Evolutionary conservation across 2,329 filamentous ascomycete species (phyloP), one percentile per base, ranked within the genome.

Genomic region (Mollisiaceae sp.): DNA sequence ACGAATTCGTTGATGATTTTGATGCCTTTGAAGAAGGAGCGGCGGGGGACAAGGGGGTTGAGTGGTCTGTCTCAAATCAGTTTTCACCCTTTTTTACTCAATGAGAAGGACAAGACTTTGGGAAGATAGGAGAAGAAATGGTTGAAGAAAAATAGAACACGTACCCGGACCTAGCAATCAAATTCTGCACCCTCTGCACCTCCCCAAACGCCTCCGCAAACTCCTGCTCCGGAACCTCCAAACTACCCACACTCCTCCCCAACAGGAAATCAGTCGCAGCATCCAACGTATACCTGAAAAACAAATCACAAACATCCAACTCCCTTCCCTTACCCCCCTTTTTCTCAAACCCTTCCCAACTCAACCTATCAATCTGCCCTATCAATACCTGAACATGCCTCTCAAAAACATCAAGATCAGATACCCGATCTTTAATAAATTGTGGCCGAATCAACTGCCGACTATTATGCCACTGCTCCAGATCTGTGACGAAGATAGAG

Each of bases 201-300:
- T 91, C 88, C 73, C 85, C 87, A 79, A 97, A 97, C 5, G 92
- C 90, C 56, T 90, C 84, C n/a, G 91, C 92, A 74, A 97, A 97
- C 20, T 85, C 82, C 60, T 86, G 86, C 59, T 82, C 83, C 2
- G 83, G 86, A 63, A 86, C 86, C 20, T 76, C 73, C 36, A 80
- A 71, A 70, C 84, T 88, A 56, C 85, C 86, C 22, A 94, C 89
- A 68, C 91, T 91, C 67, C 88, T 82, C 3, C 94, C 94, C 2
- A 97, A 85, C 35, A 97, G 80, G 75, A 97, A 97, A 72, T 96
- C 91, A 0, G 93, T 97, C 1, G 92, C 88, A 8, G 91, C 89
- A 77, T 97, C 94, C 35, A 97, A 83, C 0, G 93, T 94, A 74
- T 89, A 90, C n/a, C 91, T 85, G 81, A 93, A 96, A 79, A 97